phyloP scores from a whole-genome alignment of 345 rosid genomes.

The Heritiera fomes region DNA sequence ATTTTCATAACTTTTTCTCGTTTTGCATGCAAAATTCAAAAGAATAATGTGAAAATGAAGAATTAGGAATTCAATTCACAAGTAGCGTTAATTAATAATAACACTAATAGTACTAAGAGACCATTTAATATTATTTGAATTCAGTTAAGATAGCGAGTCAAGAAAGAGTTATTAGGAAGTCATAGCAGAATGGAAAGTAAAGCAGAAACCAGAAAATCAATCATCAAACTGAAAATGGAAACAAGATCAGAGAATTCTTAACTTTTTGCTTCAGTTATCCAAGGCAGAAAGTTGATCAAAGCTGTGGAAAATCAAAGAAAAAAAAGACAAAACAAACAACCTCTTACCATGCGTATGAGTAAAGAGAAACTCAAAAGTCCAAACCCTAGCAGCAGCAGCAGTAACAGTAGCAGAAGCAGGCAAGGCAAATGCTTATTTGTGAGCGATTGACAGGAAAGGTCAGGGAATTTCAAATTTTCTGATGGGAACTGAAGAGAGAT shows the following conservation, averaged over 20 bases:
- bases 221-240: background rate
- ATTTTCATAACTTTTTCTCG: slow-evolving; percentile 22
- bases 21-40: slow-evolving; percentile 27
- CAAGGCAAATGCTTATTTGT: background rate
- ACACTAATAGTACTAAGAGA: too few species aligned
- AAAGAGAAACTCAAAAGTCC: background rate
- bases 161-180: background rate
- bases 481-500: background rate
- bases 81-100: slow-evolving; percentile 27
- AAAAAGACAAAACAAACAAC: background rate
- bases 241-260: background rate
- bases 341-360: background rate
- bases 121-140: background rate
- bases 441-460: background rate
- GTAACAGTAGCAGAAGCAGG: background rate
- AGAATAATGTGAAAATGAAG: slow-evolving; percentile 31
- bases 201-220: background rate
- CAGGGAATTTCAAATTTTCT: background rate
- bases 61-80: slow-evolving; percentile 24
- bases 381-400: background rate
- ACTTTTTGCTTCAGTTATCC: background rate
- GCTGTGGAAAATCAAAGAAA: background rate
- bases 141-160: background rate
- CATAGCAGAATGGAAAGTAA: background rate
- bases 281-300: background rate